phyloP scores from a whole-genome alignment of 768 basidiomycete species.

The Tricholoma saponaceum region DNA sequence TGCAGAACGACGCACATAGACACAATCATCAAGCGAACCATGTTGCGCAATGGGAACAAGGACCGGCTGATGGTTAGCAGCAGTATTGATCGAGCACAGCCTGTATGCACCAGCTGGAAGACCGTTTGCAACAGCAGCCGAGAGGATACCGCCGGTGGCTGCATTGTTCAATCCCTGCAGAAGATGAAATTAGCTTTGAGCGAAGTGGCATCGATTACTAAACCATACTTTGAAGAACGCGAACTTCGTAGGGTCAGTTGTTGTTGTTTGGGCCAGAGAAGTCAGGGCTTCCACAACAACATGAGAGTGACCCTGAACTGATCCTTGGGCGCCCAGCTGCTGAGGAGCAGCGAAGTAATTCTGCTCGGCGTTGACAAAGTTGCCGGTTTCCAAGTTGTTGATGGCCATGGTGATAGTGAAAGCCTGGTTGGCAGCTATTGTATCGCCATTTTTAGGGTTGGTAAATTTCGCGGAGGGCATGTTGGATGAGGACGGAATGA shows the following conservation, averaged over 20 bases:
- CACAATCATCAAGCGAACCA: slow-evolving; percentile 53
- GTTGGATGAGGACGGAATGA: slow-evolving; percentile 39
- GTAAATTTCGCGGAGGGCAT: slow-evolving; percentile 44
- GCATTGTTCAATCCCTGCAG: slow-evolving; percentile 41
- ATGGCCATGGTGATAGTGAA: slow-evolving; percentile 47
- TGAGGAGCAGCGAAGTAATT: slow-evolving; percentile 53
- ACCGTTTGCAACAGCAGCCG: slow-evolving; percentile 48
- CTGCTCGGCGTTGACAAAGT: slow-evolving; percentile 45
- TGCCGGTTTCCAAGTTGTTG: slow-evolving; percentile 36
- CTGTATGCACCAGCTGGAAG: slow-evolving; percentile 57
- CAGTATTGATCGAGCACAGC: slow-evolving; percentile 52
- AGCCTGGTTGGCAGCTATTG: slow-evolving; percentile 34
- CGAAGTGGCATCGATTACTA: background rate
- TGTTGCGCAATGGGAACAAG: slow-evolving; percentile 59
- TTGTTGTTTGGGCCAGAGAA: slow-evolving; percentile 34
- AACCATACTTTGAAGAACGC: slow-evolving; percentile 44
- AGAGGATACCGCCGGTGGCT: slow-evolving; percentile 44
- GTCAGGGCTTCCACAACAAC: slow-evolving; percentile 46
- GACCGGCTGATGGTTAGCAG: slow-evolving; percentile 56
- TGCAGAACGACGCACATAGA: slow-evolving; percentile 43
- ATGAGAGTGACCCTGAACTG: slow-evolving; percentile 50
- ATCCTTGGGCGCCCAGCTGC: slow-evolving; percentile 40
- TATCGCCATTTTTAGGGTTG: slow-evolving; percentile 35
- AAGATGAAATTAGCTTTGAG: slow-evolving; percentile 32
- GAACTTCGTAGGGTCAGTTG: slow-evolving; percentile 44